Percentiles rank a stretch among this genome's conserved stretches.
phyloP scores from a whole-genome alignment of 1,139 yeast genomes.

The Kazachstania sp. region DNA sequence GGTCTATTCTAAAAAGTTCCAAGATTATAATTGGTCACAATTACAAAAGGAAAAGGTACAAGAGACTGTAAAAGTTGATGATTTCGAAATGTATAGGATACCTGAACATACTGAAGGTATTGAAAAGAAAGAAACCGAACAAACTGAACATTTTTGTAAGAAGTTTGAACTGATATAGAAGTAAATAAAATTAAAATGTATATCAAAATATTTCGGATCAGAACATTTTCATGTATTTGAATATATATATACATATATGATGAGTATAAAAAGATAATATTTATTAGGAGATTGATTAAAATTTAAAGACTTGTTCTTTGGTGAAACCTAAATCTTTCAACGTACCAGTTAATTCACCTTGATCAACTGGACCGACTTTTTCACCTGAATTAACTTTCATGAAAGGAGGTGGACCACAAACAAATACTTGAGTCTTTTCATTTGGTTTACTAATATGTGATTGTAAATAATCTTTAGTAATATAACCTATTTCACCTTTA shows the following conservation, averaged over 20 bases:
- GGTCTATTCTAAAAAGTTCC: background rate
- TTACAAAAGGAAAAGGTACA: background rate
- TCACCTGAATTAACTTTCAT: slow-evolving; percentile 78
- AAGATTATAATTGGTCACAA: slow-evolving; percentile 5
- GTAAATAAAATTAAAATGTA: no score
- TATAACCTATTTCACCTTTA: slow-evolving; percentile 54
- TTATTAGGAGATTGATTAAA: no score
- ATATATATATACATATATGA: background rate
- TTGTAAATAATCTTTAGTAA: slow-evolving; percentile 59
- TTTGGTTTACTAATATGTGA: slow-evolving; percentile 51
- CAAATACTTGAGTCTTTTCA: slow-evolving; percentile 60
- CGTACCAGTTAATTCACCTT: slow-evolving; percentile 87
- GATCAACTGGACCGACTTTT: slow-evolving; percentile 81
- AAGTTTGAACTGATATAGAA: background rate
- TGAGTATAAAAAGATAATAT: background rate
- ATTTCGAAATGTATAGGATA: slow-evolving; percentile 7
- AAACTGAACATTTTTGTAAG: background rate
- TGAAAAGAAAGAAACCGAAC: no score
- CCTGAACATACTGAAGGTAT: slow-evolving; percentile 6
- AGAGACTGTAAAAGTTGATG: background rate
- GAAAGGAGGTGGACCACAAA: slow-evolving; percentile 90
- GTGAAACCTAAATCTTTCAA: slow-evolving; percentile 81
- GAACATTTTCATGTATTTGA: background rate
- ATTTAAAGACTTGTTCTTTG: slow-evolving; percentile 85
- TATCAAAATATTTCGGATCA: no score